Evolutionary conservation across 2,329 filamentous ascomycete species (phyloP).

Genomic region (Talaromyces amestolkiae): DNA sequence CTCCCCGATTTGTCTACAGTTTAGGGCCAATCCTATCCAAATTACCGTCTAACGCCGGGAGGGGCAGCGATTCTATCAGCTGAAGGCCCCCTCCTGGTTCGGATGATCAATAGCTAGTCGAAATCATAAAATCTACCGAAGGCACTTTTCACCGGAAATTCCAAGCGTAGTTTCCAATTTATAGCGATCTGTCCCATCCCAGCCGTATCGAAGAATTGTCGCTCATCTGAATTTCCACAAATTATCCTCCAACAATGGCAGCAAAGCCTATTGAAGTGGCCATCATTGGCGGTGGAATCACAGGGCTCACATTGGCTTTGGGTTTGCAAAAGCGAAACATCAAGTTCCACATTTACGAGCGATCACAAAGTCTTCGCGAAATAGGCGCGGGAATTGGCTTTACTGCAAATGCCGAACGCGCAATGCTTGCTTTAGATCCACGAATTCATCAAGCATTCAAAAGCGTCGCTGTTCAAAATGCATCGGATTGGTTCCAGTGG

Average conservation of each 20-base stretch:
- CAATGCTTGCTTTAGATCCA: conserved; percentile 55
- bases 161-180: neutral
- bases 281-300: conserved; percentile 61
- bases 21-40: neutral
- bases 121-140: too few species aligned
- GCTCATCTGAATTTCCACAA: neutral
- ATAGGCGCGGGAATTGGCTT: conserved; percentile 60
- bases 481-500: conserved; percentile 27
- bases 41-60: neutral
- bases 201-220: neutral
- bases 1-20: neutral
- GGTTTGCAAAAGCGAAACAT: conserved; percentile 49
- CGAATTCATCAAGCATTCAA: conserved; percentile 30
- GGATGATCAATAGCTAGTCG: neutral
- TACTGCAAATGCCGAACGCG: conserved; percentile 55
- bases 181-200: neutral
- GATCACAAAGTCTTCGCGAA: conserved; percentile 54
- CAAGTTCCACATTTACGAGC: conserved; percentile 55
- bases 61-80: neutral
- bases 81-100: neutral
- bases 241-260: neutral
- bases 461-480: conserved; percentile 33
- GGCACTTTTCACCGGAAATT: too few species aligned
- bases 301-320: conserved; percentile 55
- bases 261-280: conserved; percentile 44